Evolutionary conservation across 495 filamentous ascomycete genomes (phyloP).

Genomic region (Talaromyces ruber): DNA sequence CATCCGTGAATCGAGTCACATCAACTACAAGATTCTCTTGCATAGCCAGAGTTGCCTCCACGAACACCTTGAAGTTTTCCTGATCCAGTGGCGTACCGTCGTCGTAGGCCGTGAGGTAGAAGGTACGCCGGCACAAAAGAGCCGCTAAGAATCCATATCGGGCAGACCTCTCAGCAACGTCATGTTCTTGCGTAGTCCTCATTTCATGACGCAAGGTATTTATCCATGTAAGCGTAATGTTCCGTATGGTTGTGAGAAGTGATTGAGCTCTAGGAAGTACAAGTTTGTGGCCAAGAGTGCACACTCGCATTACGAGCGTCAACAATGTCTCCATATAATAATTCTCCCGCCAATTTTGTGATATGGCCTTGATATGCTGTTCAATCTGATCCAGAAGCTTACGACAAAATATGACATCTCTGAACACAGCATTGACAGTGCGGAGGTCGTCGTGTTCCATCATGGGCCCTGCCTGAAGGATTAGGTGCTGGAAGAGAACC

Average conservation of each 20-base stretch:
- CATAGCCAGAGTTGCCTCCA: constrained; percentile 27
- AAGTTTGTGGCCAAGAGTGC: constrained; percentile 16
- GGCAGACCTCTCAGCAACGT: constrained; percentile 19
- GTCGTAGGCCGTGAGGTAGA: constrained; percentile 14
- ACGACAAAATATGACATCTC: constrained; percentile 16
- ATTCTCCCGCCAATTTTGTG: constrained; percentile 40
- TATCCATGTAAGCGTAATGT: constrained; percentile 34
- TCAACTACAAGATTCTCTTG: constrained; percentile 23
- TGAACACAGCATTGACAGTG: constrained; percentile 18
- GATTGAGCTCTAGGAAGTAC: neutral
- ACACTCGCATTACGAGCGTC: constrained; percentile 24
- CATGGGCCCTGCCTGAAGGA: constrained; percentile 35
- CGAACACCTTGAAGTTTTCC: constrained; percentile 19
- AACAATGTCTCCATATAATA: constrained; percentile 32
- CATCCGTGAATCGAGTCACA: constrained; percentile 5
- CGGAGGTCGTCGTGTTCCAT: constrained; percentile 8
- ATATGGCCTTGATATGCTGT: constrained; percentile 20
- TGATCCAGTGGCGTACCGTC: constrained; percentile 10
- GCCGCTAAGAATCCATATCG: constrained; percentile 22
- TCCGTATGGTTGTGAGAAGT: constrained; percentile 15
- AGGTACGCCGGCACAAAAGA: constrained; percentile 28
- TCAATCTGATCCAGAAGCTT: constrained; percentile 19
- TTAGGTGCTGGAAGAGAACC: constrained; percentile 36
- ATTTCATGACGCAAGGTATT: constrained; percentile 33
- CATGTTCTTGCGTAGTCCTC: constrained; percentile 26